Conservation (phyloP, 805 yeast genomes). For the Candida manassasensis region DNA sequence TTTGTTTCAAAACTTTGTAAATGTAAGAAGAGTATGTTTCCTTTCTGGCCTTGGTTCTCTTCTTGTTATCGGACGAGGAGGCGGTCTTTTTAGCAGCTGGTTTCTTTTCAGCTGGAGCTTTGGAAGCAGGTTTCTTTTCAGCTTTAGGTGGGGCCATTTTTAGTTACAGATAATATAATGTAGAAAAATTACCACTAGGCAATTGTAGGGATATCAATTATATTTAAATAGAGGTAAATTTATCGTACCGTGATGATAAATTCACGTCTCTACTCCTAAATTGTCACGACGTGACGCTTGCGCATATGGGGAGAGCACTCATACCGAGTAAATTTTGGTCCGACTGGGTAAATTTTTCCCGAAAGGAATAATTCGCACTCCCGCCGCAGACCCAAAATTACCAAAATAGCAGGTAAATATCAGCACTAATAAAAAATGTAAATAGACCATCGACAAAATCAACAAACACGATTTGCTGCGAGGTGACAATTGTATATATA, state of each 20-base stretch:
- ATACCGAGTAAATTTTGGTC: background rate
- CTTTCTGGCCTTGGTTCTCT: constrained; percentile 94
- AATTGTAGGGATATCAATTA: background rate
- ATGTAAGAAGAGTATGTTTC: constrained; percentile 97
- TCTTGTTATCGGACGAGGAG: constrained; percentile 73
- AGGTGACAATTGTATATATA: background rate
- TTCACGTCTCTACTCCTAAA: background rate
- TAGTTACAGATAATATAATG: constrained; percentile 1
- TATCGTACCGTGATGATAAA: background rate
- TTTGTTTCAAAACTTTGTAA: constrained; percentile 97
- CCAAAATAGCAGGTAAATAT: background rate
- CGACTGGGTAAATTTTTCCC: background rate
- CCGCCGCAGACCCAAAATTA: background rate
- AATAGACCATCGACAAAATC: too few relatives aligned
- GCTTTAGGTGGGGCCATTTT: constrained; percentile 70
- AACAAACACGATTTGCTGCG: too few relatives aligned
- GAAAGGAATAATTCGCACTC: background rate
- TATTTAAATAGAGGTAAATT: background rate
- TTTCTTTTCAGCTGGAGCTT: constrained; percentile 96
- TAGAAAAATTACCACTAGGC: background rate
- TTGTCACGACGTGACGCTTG: background rate
- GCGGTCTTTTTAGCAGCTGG: constrained; percentile 86
- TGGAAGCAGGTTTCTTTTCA: constrained; percentile 82
- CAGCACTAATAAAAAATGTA: constrained; percentile 1
- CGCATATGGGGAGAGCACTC: background rate